phyloP scores from a whole-genome alignment of 176 grass and related monocot genomes.

The Avena insularis region DNA sequence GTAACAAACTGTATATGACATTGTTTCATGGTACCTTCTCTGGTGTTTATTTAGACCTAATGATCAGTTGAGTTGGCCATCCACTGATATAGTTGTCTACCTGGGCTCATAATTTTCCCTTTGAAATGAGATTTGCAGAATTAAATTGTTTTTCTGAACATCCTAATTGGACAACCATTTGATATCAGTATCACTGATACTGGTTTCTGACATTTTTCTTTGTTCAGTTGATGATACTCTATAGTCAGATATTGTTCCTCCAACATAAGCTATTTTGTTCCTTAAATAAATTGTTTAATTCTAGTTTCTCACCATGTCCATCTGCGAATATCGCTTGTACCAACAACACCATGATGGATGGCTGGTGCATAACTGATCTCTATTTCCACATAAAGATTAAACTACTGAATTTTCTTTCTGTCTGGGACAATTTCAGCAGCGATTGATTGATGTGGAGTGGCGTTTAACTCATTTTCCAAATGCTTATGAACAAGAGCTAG shows the following conservation, averaged over 20 bases:
- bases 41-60: neutral
- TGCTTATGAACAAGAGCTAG: neutral
- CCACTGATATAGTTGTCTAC: neutral
- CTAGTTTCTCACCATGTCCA: neutral
- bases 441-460: neutral
- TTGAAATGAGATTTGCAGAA: neutral
- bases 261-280: neutral
- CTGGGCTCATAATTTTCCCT: neutral
- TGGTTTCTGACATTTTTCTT: neutral
- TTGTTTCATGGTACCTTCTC: neutral
- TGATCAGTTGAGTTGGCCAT: neutral
- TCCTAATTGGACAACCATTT: slow-evolving; percentile 11
- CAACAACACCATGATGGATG: neutral
- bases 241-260: neutral
- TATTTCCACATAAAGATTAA: neutral
- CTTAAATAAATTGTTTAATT: neutral
- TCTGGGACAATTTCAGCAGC: neutral
- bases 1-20: neutral
- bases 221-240: neutral
- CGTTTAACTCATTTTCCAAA: neutral
- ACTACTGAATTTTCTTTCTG: neutral
- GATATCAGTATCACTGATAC: neutral
- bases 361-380: neutral
- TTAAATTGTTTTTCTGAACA: neutral
- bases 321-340: neutral